Conservation (phyloP, 192 early-diverging fungal genomes). For the Thamnidium elegans region DNA sequence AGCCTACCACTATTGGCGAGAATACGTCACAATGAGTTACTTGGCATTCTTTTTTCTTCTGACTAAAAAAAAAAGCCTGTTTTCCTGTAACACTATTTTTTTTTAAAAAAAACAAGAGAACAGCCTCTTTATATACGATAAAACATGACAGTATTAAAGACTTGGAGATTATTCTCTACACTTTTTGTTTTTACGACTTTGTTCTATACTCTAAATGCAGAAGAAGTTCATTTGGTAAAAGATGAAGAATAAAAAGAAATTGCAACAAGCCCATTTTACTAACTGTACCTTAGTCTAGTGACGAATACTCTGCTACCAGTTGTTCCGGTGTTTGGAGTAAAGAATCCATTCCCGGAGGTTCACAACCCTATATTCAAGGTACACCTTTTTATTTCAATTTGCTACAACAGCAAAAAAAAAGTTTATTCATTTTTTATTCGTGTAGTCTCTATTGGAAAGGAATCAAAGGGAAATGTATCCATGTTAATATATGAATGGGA, state of each 20-base stretch:
- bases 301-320: constrained; percentile 31
- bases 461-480: constrained; percentile 39
- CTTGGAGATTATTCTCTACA: neutral
- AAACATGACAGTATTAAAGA: neutral
- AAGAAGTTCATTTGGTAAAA: constrained; percentile 23
- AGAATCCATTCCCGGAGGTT: constrained; percentile 37
- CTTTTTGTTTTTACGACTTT: neutral
- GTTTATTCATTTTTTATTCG: neutral
- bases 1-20: no score
- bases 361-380: constrained; percentile 39
- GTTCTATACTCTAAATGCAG: neutral
- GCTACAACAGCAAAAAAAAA: neutral
- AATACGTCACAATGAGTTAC: no score
- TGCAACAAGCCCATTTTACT: neutral
- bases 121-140: no score
- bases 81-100: no score
- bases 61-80: no score
- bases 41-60: no score
- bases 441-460: constrained; percentile 24
- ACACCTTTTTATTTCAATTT: neutral
- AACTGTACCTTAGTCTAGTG: constrained; percentile 19
- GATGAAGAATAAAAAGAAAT: neutral
- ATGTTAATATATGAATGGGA: constrained; percentile 48
- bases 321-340: constrained; percentile 37
- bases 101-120: no score